Evolutionary conservation across 2,329 filamentous ascomycete species (phyloP), one percentile per base, ranked within the genome.

Genomic region (Aplosporella prunicola): DNA sequence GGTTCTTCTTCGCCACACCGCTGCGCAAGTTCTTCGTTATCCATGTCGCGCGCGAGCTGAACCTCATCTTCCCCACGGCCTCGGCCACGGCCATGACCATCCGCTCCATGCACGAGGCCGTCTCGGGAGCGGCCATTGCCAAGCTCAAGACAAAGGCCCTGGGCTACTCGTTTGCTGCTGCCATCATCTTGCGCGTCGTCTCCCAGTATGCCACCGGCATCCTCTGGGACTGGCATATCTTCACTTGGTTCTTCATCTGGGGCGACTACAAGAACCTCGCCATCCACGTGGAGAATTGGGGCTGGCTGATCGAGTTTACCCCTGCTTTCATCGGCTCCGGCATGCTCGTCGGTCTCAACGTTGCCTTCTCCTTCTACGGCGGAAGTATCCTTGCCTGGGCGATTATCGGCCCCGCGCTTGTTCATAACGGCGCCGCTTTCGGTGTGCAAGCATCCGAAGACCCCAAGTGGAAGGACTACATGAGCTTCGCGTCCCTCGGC

Each of bases 21-120:
- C 31, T 78, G 14, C 72, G 77, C 41, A 78, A 78, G 51, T 80
- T 81, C 62, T 81, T 80, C 62, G 71, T 81, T 54, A 72, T 80
- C 53, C 74, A 78, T 41, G 72, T 79, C 9, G 73, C 73, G 3
- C 64, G 74, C 8, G 73, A 78, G 55, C 58, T 78, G 20, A 68
- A 67, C 40, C 63, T 78, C 29, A 65, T 78, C 39, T 78, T 78
- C 56, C 74, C 74, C 2, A 71, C 72, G 0, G 60, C 73, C 0
- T 74, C 73, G 17, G 75, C 75, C 2, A 76, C 74, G 1, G 74
- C 73, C 17, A 66, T 77, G 57, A 74, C 73, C 2, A 78, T 79
- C 40, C 68, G 73, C 6, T 70, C 66, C n/a, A 78, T 78, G 73
- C 75, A 78, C 50, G 63, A 69, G 38, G 66, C 72, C 5, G 62